These are phyloP conservation scores for Lachancea fermentati DNA, from an alignment of 805 yeast genomes.

Conservation along the genomic window DNA sequence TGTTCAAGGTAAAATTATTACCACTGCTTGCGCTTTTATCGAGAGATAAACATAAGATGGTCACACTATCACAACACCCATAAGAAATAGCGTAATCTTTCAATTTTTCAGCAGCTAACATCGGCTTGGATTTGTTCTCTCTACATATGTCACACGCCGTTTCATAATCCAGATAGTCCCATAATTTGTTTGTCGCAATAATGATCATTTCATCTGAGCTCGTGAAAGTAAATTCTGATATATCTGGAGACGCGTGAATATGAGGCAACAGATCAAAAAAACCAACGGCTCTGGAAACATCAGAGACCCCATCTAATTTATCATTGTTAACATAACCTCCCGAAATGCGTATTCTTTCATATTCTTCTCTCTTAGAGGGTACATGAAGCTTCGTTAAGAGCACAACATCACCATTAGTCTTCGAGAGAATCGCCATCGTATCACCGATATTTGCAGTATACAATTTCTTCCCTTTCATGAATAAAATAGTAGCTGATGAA, in stretches of 20 bases:
- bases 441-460: constrained; percentile 92
- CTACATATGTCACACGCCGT: constrained; percentile 88
- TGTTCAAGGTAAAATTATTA: constrained; percentile 30
- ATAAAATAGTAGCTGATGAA: constrained; percentile 76
- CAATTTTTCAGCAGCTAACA: constrained; percentile 85
- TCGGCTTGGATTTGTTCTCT: constrained; percentile 74
- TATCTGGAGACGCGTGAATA: constrained; percentile 81
- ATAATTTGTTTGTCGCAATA: constrained; percentile 74
- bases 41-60: constrained; percentile 73
- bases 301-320: constrained; percentile 73
- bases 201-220: constrained; percentile 79
- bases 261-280: constrained; percentile 82
- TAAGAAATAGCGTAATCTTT: constrained; percentile 93
- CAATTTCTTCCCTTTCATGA: constrained; percentile 61
- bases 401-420: constrained; percentile 75
- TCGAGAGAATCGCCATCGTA: constrained; percentile 71
- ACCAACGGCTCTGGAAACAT: constrained; percentile 89
- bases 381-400: constrained; percentile 73
- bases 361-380: constrained; percentile 71
- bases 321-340: constrained; percentile 92
- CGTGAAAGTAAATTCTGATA: constrained; percentile 52
- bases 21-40: constrained; percentile 42
- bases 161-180: constrained; percentile 80
- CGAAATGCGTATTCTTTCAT: constrained; percentile 80
- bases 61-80: constrained; percentile 74